Conservation (phyloP, 805 yeast genomes). For the Peterozyma xylosa region DNA sequence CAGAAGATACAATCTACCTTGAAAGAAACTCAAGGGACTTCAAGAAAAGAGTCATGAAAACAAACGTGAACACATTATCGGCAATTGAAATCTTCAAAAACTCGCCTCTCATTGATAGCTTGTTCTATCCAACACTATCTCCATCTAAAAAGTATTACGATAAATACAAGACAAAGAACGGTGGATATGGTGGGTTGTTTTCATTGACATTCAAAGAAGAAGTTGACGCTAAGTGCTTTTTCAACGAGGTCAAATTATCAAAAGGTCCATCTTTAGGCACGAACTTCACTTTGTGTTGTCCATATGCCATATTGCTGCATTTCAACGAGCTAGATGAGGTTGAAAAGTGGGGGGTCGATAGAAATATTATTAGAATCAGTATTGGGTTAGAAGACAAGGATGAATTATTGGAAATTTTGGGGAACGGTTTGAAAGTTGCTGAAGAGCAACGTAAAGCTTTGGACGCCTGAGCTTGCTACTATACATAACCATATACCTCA, state of each 20-base stretch:
- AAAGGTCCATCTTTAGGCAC: constrained; percentile 93
- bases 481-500: too few relatives aligned
- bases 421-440: constrained; percentile 43
- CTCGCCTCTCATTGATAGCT: constrained; percentile 47
- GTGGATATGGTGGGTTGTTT: constrained; percentile 87
- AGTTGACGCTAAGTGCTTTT: constrained; percentile 63
- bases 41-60: constrained; percentile 47
- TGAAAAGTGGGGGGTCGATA: constrained; percentile 76
- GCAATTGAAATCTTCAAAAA: constrained; percentile 46
- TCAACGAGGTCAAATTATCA: constrained; percentile 58
- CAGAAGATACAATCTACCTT: constrained; percentile 85
- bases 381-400: constrained; percentile 75
- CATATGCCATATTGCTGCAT: constrained; percentile 84
- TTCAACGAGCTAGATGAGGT: constrained; percentile 75
- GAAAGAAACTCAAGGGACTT: constrained; percentile 94
- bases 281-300: constrained; percentile 82
- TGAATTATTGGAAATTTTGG: constrained; percentile 43
- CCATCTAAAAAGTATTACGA: constrained; percentile 63
- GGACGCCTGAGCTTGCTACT: neutral
- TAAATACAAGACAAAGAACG: constrained; percentile 51
- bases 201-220: constrained; percentile 65
- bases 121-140: constrained; percentile 64
- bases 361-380: constrained; percentile 70
- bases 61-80: constrained; percentile 48
- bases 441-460: constrained; percentile 24